Conservation (phyloP, 345 rosid species). For the Erucastrum elatum region DNA sequence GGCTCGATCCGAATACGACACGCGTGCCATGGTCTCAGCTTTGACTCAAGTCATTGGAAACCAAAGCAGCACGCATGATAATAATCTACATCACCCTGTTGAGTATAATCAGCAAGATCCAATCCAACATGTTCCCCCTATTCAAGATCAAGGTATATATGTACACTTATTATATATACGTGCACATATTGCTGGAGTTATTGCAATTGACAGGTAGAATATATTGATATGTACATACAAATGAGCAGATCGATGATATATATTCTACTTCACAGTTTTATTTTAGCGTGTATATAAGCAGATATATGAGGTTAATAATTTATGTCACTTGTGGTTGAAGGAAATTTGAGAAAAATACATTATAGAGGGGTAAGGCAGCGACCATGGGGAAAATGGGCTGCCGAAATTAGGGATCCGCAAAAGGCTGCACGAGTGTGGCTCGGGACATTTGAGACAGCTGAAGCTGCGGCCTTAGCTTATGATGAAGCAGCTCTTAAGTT, state of each 20-base stretch:
- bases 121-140: conserved; percentile 28
- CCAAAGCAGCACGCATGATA: conserved; percentile 29
- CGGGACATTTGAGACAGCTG: conserved; percentile 79
- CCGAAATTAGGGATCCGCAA: conserved; percentile 63
- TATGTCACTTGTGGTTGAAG: conserved; percentile 29
- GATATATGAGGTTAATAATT: conserved; percentile 13
- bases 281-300: neutral
- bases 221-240: neutral
- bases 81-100: conserved; percentile 36
- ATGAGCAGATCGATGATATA: neutral
- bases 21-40: conserved; percentile 64
- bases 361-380: conserved; percentile 67
- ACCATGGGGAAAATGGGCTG: conserved; percentile 79
- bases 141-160: conserved; percentile 38
- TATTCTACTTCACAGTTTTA: neutral
- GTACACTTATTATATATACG: neutral
- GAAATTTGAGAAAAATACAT: conserved; percentile 46
- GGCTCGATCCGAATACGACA: conserved; percentile 68
- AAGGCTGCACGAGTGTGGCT: conserved; percentile 76
- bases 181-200: neutral
- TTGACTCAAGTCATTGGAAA: conserved; percentile 67
- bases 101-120: conserved; percentile 32
- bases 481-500: conserved; percentile 83
- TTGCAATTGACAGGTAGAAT: neutral
- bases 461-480: conserved; percentile 77